Evolutionary conservation across 805 yeast genomes (phyloP).

Genomic region (Priceomyces medius): DNA sequence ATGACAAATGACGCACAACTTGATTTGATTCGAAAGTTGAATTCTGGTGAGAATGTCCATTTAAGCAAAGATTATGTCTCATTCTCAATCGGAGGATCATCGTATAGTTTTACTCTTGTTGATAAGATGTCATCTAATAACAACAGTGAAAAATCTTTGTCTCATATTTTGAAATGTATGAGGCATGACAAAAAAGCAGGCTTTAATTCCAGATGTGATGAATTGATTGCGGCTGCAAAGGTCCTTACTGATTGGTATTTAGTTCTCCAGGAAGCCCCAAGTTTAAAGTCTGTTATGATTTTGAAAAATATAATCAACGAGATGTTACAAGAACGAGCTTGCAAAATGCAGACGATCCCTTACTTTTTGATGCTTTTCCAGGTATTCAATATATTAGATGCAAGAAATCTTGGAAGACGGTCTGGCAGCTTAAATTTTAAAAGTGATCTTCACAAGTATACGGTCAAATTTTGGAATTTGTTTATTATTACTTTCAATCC

Average conservation of each 20-base stretch:
- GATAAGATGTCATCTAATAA: slow-evolving; percentile 18
- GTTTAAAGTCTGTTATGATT: slow-evolving; percentile 15
- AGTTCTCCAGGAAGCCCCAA: slow-evolving; percentile 27
- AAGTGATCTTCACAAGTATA: slow-evolving; percentile 4
- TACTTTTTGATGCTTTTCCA: slow-evolving; percentile 17
- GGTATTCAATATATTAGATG: slow-evolving; percentile 8
- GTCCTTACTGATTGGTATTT: slow-evolving; percentile 32
- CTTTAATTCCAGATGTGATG: background rate
- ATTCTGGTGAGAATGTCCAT: slow-evolving; percentile 15
- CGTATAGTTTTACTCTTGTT: slow-evolving; percentile 24
- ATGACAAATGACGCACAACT: background rate
- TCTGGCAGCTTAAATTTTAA: background rate
- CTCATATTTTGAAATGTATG: slow-evolving; percentile 17
- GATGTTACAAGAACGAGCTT: background rate
- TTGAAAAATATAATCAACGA: slow-evolving; percentile 12
- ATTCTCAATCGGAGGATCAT: slow-evolving; percentile 17
- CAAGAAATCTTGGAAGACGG: background rate
- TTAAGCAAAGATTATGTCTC: slow-evolving; percentile 13
- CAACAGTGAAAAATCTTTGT: slow-evolving; percentile 16
- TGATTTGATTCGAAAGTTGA: slow-evolving; percentile 8
- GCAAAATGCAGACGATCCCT: slow-evolving; percentile 14
- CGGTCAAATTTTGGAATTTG: slow-evolving; percentile 19
- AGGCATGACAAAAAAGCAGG: slow-evolving; percentile 7
- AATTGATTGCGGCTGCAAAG: background rate
- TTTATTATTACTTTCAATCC: slow-evolving; percentile 18